Evolutionary conservation across 1,284 basidiomycete species (phyloP).

Genomic region (Irpex sp.): DNA sequence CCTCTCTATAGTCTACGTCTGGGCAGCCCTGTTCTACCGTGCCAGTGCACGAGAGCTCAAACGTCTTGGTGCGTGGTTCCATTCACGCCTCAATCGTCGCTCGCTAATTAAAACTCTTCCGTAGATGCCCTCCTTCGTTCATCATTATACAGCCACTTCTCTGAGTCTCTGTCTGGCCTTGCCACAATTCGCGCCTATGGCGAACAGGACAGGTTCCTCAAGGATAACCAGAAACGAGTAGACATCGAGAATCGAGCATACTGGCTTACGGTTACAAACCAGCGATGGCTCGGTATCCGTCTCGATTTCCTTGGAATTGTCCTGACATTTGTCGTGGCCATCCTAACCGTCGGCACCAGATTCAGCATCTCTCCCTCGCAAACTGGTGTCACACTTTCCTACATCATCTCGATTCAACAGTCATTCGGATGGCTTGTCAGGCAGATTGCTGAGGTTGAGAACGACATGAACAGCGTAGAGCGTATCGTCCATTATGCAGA

Average conservation of each 20-base stretch:
- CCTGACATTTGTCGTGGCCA: slow-evolving; percentile 76
- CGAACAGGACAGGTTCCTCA: slow-evolving; percentile 61
- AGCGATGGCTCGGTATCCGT: slow-evolving; percentile 88
- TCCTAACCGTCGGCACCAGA: slow-evolving; percentile 74
- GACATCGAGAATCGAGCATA: slow-evolving; percentile 91
- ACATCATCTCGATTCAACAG: slow-evolving; percentile 75
- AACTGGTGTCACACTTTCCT: slow-evolving; percentile 73
- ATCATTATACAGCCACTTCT: slow-evolving; percentile 77
- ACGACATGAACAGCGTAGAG: slow-evolving; percentile 91
- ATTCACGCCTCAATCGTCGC: slow-evolving; percentile 33
- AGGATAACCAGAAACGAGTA: slow-evolving; percentile 74
- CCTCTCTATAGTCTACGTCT: slow-evolving; percentile 56
- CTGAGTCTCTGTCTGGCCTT: slow-evolving; percentile 74
- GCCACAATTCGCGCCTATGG: slow-evolving; percentile 77
- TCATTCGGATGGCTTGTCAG: slow-evolving; percentile 82
- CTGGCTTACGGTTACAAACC: slow-evolving; percentile 78
- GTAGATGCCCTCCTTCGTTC: slow-evolving; percentile 76
- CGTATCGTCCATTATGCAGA: slow-evolving; percentile 75
- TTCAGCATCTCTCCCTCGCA: slow-evolving; percentile 77
- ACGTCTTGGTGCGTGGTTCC: slow-evolving; percentile 1
- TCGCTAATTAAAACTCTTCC: slow-evolving; percentile 43
- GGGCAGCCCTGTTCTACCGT: slow-evolving; percentile 81
- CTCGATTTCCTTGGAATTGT: slow-evolving; percentile 81
- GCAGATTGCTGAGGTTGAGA: slow-evolving; percentile 84
- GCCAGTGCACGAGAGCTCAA: slow-evolving; percentile 89